These are phyloP conservation scores for Candida tetrigidarum DNA, from an alignment of 1,139 yeast species.

Conservation along the genomic window DNA sequence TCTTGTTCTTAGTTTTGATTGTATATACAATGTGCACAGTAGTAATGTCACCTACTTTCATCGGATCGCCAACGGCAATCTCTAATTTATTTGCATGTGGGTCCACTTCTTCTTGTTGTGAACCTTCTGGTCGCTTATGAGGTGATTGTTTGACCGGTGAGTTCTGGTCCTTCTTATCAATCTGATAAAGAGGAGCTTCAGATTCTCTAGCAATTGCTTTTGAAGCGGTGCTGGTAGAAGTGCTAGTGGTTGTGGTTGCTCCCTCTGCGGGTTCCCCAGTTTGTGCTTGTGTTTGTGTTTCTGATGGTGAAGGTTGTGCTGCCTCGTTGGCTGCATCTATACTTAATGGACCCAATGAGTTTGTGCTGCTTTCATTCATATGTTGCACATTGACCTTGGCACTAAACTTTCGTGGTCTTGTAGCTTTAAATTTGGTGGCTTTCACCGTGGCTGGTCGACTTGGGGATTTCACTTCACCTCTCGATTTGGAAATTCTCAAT, in stretches of 20 bases:
- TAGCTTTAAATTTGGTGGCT: slow-evolving; percentile 39
- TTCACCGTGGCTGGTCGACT: slow-evolving; percentile 28
- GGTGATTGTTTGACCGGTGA: background rate
- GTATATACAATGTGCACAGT: slow-evolving; percentile 89
- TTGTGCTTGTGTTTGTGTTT: too few species aligned
- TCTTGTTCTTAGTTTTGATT: slow-evolving; percentile 60
- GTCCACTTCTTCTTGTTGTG: background rate
- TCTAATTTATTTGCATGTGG: slow-evolving; percentile 41
- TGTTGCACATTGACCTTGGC: slow-evolving; percentile 37
- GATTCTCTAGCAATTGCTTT: slow-evolving; percentile 37
- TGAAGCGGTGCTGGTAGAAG: slow-evolving; percentile 20
- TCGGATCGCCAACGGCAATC: slow-evolving; percentile 87
- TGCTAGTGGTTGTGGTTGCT: too few species aligned
- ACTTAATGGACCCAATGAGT: slow-evolving; percentile 50
- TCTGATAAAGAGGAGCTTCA: slow-evolving; percentile 57
- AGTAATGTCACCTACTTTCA: slow-evolving; percentile 89
- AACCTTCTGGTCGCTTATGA: slow-evolving; percentile 8
- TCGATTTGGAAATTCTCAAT: slow-evolving; percentile 22
- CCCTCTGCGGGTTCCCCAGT: too few species aligned
- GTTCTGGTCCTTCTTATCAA: slow-evolving; percentile 18
- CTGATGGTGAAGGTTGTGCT: too few species aligned
- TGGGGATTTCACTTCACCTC: slow-evolving; percentile 31
- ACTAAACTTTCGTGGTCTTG: slow-evolving; percentile 46
- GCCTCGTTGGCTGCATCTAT: slow-evolving; percentile 19
- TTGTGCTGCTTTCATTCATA: slow-evolving; percentile 22